Base-by-base conservation (phyloP, 2,329 filamentous ascomycete genomes). In the Periconia sp. region DNA sequence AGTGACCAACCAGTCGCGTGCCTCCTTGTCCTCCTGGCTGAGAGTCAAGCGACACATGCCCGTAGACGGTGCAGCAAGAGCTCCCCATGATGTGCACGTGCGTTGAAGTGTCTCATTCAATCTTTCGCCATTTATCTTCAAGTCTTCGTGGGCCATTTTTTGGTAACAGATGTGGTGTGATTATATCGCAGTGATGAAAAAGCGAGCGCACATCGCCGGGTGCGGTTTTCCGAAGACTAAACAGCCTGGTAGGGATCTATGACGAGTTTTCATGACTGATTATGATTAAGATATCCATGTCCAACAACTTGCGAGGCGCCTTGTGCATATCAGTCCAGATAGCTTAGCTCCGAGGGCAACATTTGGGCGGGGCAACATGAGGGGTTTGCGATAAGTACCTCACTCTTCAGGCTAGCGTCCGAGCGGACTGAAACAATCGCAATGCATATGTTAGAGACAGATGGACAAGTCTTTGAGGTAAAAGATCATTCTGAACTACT, bases 31-130 rank as follows among this genome's bases (percentile, higher is more conserved):
- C 33, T 68, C 66, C 19, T 53, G 48, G 9, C 59, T 70, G 13
- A 92, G 78, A 1, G 88, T 78, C 1, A 92, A 81, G 1, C 90
- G 85, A 37, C 84, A 82, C 89, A 93, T 92, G 55, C 90, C 90
- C 0, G 86, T 89, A 46, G 62, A 63, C 3, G 55, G 62, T 10
- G 62, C 54, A 6, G 59, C 49, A 2, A 68, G 54, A 23, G 66
- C 66, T 8, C 65, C 66, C 61, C 66, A 66, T 58, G 53, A 52
- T 14, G 66, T 58, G 52, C 67, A 69, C 10, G 66, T 69, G 10
- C 57, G 55, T 45, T 69, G 64, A 1, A 68, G 49, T 1, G 60
- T 69, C 18, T 44, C 45, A 20, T 68, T 68, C 8, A 68, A 53
- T 9, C 62, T 60, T 2, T 60, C 57, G 18, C 56, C 59, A 41